Evolutionary conservation across 257 asterid genomes (phyloP).

Genomic region (Solanum raphanifolium): DNA sequence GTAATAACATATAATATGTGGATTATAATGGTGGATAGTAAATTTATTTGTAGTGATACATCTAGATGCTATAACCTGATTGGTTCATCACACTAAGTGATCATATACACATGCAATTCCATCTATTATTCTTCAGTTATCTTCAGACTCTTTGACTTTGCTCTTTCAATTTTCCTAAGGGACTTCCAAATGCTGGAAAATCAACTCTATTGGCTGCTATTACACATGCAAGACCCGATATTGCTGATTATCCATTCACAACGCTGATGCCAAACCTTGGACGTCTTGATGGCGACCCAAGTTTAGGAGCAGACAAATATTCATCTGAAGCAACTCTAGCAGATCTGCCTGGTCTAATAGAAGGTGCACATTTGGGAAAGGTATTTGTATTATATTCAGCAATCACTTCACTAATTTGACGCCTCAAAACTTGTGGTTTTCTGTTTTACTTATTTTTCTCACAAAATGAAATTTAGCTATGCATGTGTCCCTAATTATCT

Average conservation of each 20-base stretch:
- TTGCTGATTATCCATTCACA: slow-evolving; percentile 97
- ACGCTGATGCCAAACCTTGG: slow-evolving; percentile 97
- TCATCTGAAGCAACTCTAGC: slow-evolving; percentile 94
- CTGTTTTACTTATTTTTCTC: not conserved
- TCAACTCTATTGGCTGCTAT: slow-evolving; percentile 83
- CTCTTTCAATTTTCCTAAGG: slow-evolving; percentile 33
- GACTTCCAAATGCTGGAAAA: slow-evolving; percentile 98
- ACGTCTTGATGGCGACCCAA: slow-evolving; percentile 91
- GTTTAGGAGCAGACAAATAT: slow-evolving; percentile 64
- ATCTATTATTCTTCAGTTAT: not conserved
- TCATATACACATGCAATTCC: not conserved
- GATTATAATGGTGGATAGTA: not conserved
- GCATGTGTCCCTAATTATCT: not conserved
- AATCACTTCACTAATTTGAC: not conserved
- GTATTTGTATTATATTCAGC: slow-evolving; percentile 19
- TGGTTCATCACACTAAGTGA: not conserved
- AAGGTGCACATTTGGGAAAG: slow-evolving; percentile 99
- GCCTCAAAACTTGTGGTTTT: not conserved
- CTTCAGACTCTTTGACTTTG: not conserved
- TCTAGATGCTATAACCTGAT: not conserved
- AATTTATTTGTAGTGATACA: not conserved
- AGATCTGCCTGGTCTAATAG: slow-evolving; percentile 95
- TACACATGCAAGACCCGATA: slow-evolving; percentile 89
- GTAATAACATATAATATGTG: not conserved
- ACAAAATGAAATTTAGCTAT: not conserved